Base-by-base conservation (phyloP, 148 eudicot genomes). In the Dysphania ambrosioides region DNA sequence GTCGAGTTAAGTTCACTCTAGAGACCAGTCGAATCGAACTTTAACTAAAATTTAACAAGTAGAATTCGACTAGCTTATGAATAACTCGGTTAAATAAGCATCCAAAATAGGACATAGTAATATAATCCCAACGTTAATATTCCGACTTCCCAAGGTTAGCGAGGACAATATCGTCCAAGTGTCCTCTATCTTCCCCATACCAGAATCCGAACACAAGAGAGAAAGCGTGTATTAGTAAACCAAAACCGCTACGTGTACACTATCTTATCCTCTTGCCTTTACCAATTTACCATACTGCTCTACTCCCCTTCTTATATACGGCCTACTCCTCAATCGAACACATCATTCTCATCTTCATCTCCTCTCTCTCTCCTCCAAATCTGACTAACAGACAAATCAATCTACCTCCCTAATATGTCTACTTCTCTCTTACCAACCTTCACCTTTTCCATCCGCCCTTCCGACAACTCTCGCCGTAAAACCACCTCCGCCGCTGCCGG, bases 191-290 rank as follows among this genome's bases (percentile, higher is more conserved):
- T 47, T 47, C 53, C 53, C 53, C 53, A 47, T 16, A 47, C 18
- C 38, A 18, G 26, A 30, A 23, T 29, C 68, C 31, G 36, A 36
- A 5, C 24, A 26, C 68, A 21, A 4, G 74, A 49, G 47, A 32
- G 41, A 31, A 71, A 27, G 11, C 66, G 68, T 35, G 70, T 66
- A 13, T 2, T 13, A 5, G 6, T 5, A 19, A 55, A 40, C 3
- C 27, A 8, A 16, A 19, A 75, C 78, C 47, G 71, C 81, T 84
- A 84, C 90, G 84, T 77, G 69, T 66, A 40, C 83, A 56, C 68
- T 18, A 62, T 63, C 87, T 84, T 87, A 84, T 82, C 90, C 86
- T 71, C 24, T 77, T n/a, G n/a, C 68, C 76, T 29, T 55, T 53
- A 6, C 53, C 61, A 2, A 19, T 23, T n/a, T n/a, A n/a, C n/a